Base-by-base conservation (phyloP, 73 alveolate species). In the Stentor roeselii region DNA sequence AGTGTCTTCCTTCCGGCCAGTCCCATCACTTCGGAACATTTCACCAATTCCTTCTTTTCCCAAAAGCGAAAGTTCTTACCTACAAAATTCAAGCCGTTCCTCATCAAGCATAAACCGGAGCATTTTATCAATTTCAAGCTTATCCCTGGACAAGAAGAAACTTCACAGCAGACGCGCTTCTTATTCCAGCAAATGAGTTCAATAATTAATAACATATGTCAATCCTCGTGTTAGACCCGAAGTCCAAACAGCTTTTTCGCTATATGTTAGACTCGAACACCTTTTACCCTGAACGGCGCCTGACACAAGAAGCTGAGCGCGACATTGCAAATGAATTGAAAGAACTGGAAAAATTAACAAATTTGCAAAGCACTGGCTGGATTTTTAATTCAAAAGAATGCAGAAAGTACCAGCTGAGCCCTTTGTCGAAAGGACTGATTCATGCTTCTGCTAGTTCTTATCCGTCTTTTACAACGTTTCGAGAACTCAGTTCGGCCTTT, bases 401-500 rank as follows among this genome's bases (percentile, higher is more conserved):
- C 41, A 21, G 50, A 2, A 42, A 82, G 32, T 88, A 88, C 76
- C 82, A 90, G 27, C 67, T 87, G 30, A 88, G 93, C 75, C 59
- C 78, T 30, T 32, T 88, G 3, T 78, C 86, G 59, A 83, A 88
- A 67, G 76, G 84, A 83, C 37, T 88, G 34, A 42, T 88, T 3
- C 90, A 88, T 34, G 78, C 77, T 3, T 67, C 80, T 30, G 88
- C 82, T 11, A 42, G 83, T 50, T 38, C 76, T n/a, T 85, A 88
- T 59, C 93, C 93, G 14, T 75, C 93, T 3, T 88, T 80, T 88
- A 82, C 83, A 15, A 83, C 90, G 11, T 58, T 87, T 75, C 82
- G 94, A 41, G 95, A 92, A 34, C 84, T 94, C 82, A 90, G 96
- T 82, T 93, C 93, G 87, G 98, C 96, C 3, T 94, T 94, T 90